phyloP scores from a whole-genome alignment of 148 eudicot genomes.

The Amaranthus palmeri region DNA sequence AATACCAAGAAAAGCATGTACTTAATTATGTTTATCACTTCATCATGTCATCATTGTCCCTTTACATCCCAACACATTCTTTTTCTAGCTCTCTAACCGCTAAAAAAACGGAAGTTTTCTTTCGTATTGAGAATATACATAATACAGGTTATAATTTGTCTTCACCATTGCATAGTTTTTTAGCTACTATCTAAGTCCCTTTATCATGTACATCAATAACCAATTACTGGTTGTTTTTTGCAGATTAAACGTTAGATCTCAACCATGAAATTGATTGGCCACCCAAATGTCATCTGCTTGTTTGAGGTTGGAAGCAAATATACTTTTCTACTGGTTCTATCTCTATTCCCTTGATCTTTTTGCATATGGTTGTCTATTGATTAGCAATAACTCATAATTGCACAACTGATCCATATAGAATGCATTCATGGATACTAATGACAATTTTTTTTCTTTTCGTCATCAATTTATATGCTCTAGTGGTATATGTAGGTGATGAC shows the following conservation, averaged over 20 bases:
- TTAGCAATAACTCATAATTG: not conserved
- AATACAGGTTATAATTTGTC: no score
- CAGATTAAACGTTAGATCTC: constrained; percentile 97
- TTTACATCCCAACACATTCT: no score
- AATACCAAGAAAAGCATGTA: no score
- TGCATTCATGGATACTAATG: constrained; percentile 11
- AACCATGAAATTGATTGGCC: constrained; percentile 85
- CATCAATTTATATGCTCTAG: constrained; percentile 19
- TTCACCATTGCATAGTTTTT: not conserved
- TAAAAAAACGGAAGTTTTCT: no score
- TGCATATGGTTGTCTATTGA: not conserved
- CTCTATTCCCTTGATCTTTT: not conserved
- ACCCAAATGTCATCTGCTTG: constrained; percentile 88
- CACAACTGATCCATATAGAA: not conserved
- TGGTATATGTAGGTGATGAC: constrained; percentile 79
- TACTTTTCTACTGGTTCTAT: not conserved
- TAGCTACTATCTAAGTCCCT: not conserved
- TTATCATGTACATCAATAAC: not conserved
- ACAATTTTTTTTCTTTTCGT: constrained; percentile 3
- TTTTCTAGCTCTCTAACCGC: no score
- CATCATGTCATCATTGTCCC: no score
- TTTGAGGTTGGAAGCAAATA: constrained; percentile 55
- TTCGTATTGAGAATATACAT: no score
- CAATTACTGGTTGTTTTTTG: constrained; percentile 19
- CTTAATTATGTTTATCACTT: no score